Base-by-base conservation (phyloP, 805 yeast species). In the Metschnikowia lunata region DNA sequence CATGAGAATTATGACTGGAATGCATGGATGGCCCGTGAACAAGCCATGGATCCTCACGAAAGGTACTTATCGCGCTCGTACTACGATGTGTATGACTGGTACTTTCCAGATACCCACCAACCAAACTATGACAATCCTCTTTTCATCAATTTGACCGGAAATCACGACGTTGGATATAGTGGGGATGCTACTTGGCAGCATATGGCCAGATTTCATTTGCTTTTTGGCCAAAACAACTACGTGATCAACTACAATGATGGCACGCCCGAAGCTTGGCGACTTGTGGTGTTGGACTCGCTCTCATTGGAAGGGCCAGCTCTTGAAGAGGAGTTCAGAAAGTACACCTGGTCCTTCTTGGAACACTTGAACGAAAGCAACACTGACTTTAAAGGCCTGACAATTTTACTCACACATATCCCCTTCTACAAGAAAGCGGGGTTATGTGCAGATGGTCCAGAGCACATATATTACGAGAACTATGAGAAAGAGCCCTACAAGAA, bases 131-230 rank as follows among this genome's bases (percentile, higher is more conserved):
- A 75, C 30, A 79, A 78, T 46, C 90, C 88, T 9, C 64, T 86
- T 31, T 79, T 91, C 58, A 76, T 88, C 48, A 93, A 93, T 61
- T 69, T 93, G 37, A 83, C 95, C 1, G 99, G 99, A 1, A 93
- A 93, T 61, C 99, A 93, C 61, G 99, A 93, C 62, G 82, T 91
- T 38, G 99, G 99, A 0, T 91, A 93, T 61, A 79, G 86, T 38
- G 98, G 98, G 0, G 99, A 93, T 63, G 88, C 95, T 34, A 89
- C 96, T 0, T 81, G 82, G 69, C 97, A 88, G 57, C 95, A 95
- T 57, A 79, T 88, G 80, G 79, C 87, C 1, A 72, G 99, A 52
- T 93, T 80, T 67, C 74, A 73, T 43, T 67, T 69, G 33, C 67
- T 85, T 27, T 93, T 85, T 65, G 99, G 99, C 30, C 79, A 81